Percentiles rank a stretch among this genome's conserved stretches.
phyloP scores from a whole-genome alignment of 768 basidiomycete genomes.

The Trametes punicea region DNA sequence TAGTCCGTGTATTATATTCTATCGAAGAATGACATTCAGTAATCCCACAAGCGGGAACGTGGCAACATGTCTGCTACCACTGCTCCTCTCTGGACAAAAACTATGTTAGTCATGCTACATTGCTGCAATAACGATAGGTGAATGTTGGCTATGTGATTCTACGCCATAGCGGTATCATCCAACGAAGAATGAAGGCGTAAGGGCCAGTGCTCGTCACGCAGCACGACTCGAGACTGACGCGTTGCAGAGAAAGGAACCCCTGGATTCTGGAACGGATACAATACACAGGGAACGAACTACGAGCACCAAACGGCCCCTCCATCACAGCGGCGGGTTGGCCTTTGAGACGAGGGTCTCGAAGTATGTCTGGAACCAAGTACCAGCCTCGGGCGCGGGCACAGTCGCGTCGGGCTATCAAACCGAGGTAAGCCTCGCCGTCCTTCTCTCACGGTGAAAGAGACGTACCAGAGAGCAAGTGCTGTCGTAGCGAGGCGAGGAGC shows the following conservation, averaged over 20 bases:
- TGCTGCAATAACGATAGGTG: background rate
- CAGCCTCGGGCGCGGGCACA: slow-evolving; percentile 58
- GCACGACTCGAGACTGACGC: background rate
- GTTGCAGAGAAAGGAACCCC: slow-evolving; percentile 2
- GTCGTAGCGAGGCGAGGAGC: slow-evolving; percentile 51
- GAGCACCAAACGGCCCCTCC: background rate
- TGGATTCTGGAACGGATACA: slow-evolving; percentile 10
- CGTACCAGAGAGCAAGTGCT: slow-evolving; percentile 46
- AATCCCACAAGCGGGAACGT: too few species aligned
- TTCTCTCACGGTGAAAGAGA: slow-evolving; percentile 7
- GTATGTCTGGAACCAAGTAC: slow-evolving; percentile 69
- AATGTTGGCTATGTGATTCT: background rate
- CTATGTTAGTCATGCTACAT: background rate
- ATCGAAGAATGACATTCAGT: slow-evolving; percentile 12
- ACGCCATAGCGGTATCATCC: too few species aligned
- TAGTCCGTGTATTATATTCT: slow-evolving; percentile 13
- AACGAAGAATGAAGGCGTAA: too few species aligned
- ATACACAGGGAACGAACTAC: slow-evolving; percentile 1
- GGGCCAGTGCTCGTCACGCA: too few species aligned
- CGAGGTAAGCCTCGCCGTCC: slow-evolving; percentile 8
- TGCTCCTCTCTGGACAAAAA: too few species aligned
- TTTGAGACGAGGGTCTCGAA: slow-evolving; percentile 52
- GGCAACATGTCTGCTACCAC: too few species aligned
- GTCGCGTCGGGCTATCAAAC: slow-evolving; percentile 42
- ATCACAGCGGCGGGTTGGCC: slow-evolving; percentile 51